Evolutionary conservation across 179 eudicot species (phyloP), one percentile per base, ranked within the genome.

Genomic region (Amaranthus tricolor): DNA sequence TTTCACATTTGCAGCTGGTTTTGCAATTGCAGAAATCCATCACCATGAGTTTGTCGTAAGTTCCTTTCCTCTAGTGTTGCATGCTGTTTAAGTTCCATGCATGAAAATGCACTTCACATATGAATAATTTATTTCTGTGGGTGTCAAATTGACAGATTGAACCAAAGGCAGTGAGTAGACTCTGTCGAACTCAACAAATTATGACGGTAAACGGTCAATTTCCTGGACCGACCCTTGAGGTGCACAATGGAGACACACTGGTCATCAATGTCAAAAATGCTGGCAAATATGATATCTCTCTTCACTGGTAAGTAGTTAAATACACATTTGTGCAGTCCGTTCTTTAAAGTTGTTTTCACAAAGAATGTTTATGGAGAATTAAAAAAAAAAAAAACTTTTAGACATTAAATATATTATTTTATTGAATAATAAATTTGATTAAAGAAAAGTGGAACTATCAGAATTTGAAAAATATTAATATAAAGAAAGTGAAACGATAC

Each of bases 241-340:
- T 81, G 43, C 74, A 16, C 21, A 71, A 81, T 13, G 72, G 72
- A 69, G 72, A 69, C 48, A 69, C 72, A 13, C 71, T 80, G 45
- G 78, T 85, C 66, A 76, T 85, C 76, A 82, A 78, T 75, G 88
- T 73, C 15, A 85, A 80, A 60, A 85, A 85, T 55, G 53, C 72
- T 54, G 88, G 88, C 65, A 85, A 80, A 85, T 85, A 85, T 58
- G 80, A 82, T 66, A 83, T 80, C 76, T 75, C 82, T 62, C 81
- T 85, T 56, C 88, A 85, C 76, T 85, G 88, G 85, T 85, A 85
- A 61, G 76, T 20, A 12, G 21, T 56, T 43, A 24, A 14, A 1
- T 52, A 68, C 45, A 49, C 47, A n/a, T 78, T 78, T 2, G 2
- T 31, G 40, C 3, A 1, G 40, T 31, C 40, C 2, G 40, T 31